These are phyloP conservation scores for Erigeron philadelphicus DNA, from an alignment of 140 eudicot species.

Conservation along the genomic window DNA sequence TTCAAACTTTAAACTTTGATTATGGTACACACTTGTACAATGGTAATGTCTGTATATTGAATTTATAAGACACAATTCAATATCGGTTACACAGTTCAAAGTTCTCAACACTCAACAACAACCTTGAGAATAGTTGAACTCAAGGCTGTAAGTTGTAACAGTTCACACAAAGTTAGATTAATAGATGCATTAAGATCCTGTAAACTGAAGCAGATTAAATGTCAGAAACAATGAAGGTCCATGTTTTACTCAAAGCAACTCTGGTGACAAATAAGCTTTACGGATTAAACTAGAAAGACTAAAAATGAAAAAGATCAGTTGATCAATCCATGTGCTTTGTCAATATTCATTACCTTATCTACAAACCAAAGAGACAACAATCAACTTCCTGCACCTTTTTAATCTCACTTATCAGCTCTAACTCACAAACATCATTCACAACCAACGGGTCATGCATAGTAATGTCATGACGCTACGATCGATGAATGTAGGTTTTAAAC, in stretches of 20 bases:
- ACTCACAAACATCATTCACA: too few relatives aligned
- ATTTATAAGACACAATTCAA: neutral
- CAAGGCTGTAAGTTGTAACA: neutral
- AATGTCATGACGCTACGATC: too few relatives aligned
- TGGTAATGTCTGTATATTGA: too few relatives aligned
- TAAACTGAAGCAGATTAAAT: slow-evolving; percentile 10
- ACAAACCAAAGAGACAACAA: slow-evolving; percentile 17
- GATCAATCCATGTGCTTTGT: neutral
- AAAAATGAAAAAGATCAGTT: neutral
- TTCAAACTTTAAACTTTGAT: too few relatives aligned
- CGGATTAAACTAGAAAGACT: neutral
- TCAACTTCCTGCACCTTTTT: neutral
- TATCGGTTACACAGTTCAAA: neutral
- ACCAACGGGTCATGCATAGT: too few relatives aligned
- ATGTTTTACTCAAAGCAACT: neutral
- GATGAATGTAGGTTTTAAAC: too few relatives aligned
- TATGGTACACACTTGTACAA: too few relatives aligned
- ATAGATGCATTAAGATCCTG: neutral
- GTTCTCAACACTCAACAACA: neutral
- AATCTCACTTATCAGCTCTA: neutral
- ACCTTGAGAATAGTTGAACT: neutral
- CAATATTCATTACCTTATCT: slow-evolving; percentile 20
- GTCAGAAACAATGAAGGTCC: neutral
- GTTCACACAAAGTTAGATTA: neutral
- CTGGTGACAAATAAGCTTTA: slow-evolving; percentile 19